Base-by-base conservation (phyloP, 805 yeast species). In the Henningerozyma blattae region DNA sequence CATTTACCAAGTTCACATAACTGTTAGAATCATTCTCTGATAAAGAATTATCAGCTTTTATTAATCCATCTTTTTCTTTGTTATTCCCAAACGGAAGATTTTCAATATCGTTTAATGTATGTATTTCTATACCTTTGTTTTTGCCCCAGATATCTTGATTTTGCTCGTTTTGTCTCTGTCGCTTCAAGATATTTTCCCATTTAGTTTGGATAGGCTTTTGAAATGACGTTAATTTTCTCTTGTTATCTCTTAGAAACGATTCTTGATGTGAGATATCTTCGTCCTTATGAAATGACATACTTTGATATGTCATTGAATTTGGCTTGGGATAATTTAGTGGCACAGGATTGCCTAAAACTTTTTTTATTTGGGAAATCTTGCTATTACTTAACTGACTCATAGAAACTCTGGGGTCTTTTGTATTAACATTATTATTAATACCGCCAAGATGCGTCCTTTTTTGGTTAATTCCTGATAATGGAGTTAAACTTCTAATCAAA, bases 291-390 rank as follows among this genome's bases (percentile, higher is more conserved):
- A 51, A 29, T n/a, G n/a, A n/a, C n/a, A n/a, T n/a, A n/a, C n/a
- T n/a, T n/a, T n/a, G n/a, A n/a, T n/a, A n/a, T n/a, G n/a, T n/a
- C n/a, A n/a, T n/a, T n/a, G n/a, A n/a, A n/a, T n/a, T n/a, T n/a
- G n/a, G n/a, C n/a, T n/a, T n/a, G n/a, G n/a, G n/a, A 34, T 62
- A 62, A 1, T 63, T 64, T 25, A 62, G 40, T 2, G 67, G 67
- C 15, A 62, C 30, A 2, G 68, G 68, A 12, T 56, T 57, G 1
- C 67, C 67, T 10, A 62, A 43, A 12, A 35, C 31, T 15, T 38
- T 39, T 22, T 45, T 41, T 12, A 24, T 8, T 25, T n/a, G 15
- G n/a, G 10, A 27, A n/a, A n/a, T n/a, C n/a, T 15, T 27, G 18
- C 16, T 20, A n/a, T 4, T 3, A 15, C 17, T 28, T 18, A 17